Evolutionary conservation across 2,329 filamentous ascomycete genomes (phyloP).

Genomic region (Arthrobotrys sphaeroides): DNA sequence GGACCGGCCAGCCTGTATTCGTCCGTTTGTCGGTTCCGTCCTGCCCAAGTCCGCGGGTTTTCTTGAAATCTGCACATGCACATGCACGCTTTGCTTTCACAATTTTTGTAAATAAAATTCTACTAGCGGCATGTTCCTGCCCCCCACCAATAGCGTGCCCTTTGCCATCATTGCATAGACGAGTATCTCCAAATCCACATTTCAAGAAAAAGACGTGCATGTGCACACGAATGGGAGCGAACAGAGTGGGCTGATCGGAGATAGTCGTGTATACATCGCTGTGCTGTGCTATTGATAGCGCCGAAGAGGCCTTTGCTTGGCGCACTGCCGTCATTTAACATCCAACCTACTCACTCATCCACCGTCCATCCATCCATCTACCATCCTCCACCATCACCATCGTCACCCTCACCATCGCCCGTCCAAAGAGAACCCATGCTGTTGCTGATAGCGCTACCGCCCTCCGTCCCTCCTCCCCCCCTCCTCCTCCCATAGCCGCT

Average conservation of each 20-base stretch:
- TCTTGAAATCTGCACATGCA: conserved; percentile 10
- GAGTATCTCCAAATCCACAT: too few relatives aligned
- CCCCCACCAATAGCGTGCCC: conserved; percentile 1
- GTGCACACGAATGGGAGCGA: too few relatives aligned
- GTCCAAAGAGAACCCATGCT: neutral
- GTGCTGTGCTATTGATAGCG: too few relatives aligned
- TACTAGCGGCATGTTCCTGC: neutral
- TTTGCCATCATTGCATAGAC: too few relatives aligned
- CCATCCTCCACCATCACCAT: conserved; percentile 2
- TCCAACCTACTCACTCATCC: neutral
- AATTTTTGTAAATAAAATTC: too few relatives aligned
- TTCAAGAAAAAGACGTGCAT: too few relatives aligned
- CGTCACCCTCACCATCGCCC: neutral
- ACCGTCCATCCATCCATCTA: neutral
- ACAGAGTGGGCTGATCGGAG: too few relatives aligned
- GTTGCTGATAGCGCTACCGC: neutral
- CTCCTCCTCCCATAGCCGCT: conserved; percentile 2
- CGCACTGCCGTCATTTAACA: conserved; percentile 2
- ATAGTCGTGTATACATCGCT: too few relatives aligned
- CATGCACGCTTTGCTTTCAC: conserved; percentile 19
- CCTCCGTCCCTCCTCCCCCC: neutral
- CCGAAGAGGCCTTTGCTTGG: neutral
- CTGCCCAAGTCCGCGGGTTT: neutral
- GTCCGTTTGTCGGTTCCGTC: too few relatives aligned
- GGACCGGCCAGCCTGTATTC: too few relatives aligned